phyloP scores from a whole-genome alignment of 345 rosid genomes.

The Cardamine occulta region DNA sequence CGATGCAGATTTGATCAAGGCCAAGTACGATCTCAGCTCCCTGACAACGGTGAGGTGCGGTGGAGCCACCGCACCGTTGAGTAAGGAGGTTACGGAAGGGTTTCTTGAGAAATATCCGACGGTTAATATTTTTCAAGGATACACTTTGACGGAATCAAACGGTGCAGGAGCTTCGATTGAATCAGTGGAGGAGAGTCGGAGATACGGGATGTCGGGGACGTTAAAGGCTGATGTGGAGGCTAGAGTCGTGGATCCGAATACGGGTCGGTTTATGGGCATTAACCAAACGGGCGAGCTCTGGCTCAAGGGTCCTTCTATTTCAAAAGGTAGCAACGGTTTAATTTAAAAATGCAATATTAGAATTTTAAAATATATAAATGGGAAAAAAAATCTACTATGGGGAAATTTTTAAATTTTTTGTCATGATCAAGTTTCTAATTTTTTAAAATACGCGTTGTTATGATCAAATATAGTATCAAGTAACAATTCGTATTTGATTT shows the following conservation, averaged over 20 bases:
- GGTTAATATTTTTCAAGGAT: not conserved
- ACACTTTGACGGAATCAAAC: constrained; percentile 18
- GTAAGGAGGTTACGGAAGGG: not conserved
- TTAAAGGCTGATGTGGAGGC: not conserved
- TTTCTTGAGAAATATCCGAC: not conserved
- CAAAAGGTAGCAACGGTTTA: not conserved
- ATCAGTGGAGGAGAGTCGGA: not conserved
- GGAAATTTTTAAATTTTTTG: too few relatives aligned
- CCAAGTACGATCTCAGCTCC: not conserved
- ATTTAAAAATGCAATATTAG: too few relatives aligned
- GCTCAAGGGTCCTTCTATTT: not conserved
- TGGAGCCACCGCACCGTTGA: constrained; percentile 12
- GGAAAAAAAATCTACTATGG: too few relatives aligned
- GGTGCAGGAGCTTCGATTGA: not conserved
- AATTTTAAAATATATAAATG: too few relatives aligned
- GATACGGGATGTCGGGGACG: not conserved
- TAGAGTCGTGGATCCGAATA: not conserved
- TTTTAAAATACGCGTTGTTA: too few relatives aligned
- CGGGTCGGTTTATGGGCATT: not conserved
- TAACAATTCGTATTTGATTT: too few relatives aligned
- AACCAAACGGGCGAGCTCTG: not conserved
- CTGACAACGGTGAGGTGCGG: not conserved
- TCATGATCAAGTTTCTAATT: too few relatives aligned
- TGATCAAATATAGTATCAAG: too few relatives aligned
- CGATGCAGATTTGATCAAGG: not conserved